Evolutionary conservation across 2,329 filamentous ascomycete species (phyloP).

Genomic region (Penicillium freii): DNA sequence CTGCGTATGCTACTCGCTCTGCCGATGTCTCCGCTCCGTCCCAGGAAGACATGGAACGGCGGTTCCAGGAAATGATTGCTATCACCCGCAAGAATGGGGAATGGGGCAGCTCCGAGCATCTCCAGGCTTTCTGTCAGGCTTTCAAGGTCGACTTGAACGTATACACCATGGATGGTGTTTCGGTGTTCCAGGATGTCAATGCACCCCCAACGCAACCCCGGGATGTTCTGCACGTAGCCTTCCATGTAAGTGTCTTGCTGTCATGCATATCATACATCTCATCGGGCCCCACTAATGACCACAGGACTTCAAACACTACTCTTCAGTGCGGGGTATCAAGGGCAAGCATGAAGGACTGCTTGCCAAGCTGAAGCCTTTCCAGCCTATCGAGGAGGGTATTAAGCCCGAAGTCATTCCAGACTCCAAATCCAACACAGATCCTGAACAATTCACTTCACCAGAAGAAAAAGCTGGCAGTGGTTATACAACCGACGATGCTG

Average conservation of each 20-base stretch:
- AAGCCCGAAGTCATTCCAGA: conserved; percentile 18
- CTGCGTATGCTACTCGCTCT: conserved; percentile 46
- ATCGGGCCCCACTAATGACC: conserved; percentile 15
- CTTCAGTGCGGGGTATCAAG: conserved; percentile 60
- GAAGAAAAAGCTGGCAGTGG: neutral
- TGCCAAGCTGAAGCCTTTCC: conserved; percentile 44
- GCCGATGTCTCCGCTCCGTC: conserved; percentile 46
- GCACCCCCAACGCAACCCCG: conserved; percentile 37
- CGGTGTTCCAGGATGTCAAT: conserved; percentile 47
- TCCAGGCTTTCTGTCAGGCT: conserved; percentile 63
- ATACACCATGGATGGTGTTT: conserved; percentile 48
- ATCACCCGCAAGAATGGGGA: conserved; percentile 60
- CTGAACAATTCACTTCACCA: too few relatives aligned
- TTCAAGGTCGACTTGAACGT: conserved; percentile 63
- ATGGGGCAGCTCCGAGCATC: conserved; percentile 67
- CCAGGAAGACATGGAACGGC: conserved; percentile 55
- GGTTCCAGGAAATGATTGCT: conserved; percentile 58
- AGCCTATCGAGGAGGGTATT: neutral
- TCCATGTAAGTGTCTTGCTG: conserved; percentile 52
- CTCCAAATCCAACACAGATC: neutral
- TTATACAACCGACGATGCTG: conserved; percentile 10
- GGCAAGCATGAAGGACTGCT: conserved; percentile 56
- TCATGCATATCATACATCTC: neutral
- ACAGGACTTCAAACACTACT: conserved; percentile 65
- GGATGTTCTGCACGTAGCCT: conserved; percentile 57